Evolutionary conservation across 164 flowering plant genomes (phyloP).

Genomic region (Stephania japonica): DNA sequence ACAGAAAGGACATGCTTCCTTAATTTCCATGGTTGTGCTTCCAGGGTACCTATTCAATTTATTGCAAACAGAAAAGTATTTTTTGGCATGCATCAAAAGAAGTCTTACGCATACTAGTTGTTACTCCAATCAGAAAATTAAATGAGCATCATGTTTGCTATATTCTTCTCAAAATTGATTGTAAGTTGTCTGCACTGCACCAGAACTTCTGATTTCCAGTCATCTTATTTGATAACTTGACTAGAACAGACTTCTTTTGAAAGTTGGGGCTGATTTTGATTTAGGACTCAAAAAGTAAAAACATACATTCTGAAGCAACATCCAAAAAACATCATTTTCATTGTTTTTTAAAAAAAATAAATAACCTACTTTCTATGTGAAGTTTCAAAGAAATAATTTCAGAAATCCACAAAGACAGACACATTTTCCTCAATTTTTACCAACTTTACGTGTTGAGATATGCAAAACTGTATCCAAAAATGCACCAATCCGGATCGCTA

Average conservation of each 20-base stretch:
- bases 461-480: too few species aligned
- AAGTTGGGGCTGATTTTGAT: not conserved
- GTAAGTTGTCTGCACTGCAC: not conserved
- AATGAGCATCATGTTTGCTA: not conserved
- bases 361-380: not conserved
- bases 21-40: constrained; percentile 40
- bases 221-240: not conserved
- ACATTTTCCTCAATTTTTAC: too few species aligned
- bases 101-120: not conserved
- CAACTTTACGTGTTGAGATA: too few species aligned
- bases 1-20: constrained; percentile 62
- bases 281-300: too few species aligned
- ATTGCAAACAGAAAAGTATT: constrained; percentile 2
- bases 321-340: too few species aligned
- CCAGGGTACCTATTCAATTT: constrained; percentile 58
- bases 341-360: not conserved
- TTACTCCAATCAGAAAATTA: not conserved
- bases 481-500: too few species aligned
- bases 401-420: too few species aligned
- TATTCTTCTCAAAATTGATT: not conserved
- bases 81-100: not conserved
- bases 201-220: not conserved
- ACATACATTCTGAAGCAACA: too few species aligned
- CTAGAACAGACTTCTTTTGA: not conserved
- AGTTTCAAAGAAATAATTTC: not conserved